Percentiles rank a stretch among this genome's conserved stretches.
Conservation (phyloP, 1,139 yeast genomes). For the Scheffersomyces titani region DNA sequence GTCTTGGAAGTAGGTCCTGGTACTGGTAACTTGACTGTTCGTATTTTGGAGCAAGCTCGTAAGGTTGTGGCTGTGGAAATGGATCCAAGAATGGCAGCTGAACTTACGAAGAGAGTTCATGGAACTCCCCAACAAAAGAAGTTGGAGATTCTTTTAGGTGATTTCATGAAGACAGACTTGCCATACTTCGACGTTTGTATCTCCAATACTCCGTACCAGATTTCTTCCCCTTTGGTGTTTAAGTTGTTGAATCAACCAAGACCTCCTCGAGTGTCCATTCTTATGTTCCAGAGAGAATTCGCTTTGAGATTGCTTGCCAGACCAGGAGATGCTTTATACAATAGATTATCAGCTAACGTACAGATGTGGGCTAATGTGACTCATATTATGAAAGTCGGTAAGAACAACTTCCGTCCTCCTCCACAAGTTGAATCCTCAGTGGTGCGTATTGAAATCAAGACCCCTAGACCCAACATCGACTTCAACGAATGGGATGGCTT, state of each 20-base stretch:
- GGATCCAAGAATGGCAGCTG: slow-evolving; percentile 99
- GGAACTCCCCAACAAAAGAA: slow-evolving; percentile 93
- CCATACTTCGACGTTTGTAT: slow-evolving; percentile 96
- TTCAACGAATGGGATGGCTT: slow-evolving; percentile 98
- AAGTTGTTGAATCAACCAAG: slow-evolving; percentile 85
- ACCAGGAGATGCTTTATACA: slow-evolving; percentile 92
- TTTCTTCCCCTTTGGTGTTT: slow-evolving; percentile 94
- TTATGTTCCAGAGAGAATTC: slow-evolving; percentile 97
- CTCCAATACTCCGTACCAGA: slow-evolving; percentile 96
- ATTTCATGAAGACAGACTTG: slow-evolving; percentile 91
- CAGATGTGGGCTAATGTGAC: slow-evolving; percentile 99
- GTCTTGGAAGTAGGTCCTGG: slow-evolving; percentile 99
- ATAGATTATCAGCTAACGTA: slow-evolving; percentile 92
- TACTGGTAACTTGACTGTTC: slow-evolving; percentile 95
- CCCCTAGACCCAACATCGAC: slow-evolving; percentile 89
- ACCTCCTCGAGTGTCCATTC: slow-evolving; percentile 93
- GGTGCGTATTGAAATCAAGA: slow-evolving; percentile 87
- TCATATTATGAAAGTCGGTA: slow-evolving; percentile 97
- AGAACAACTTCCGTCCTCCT: slow-evolving; percentile 95
- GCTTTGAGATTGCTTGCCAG: slow-evolving; percentile 90
- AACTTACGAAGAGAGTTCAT: slow-evolving; percentile 93
- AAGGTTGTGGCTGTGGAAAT: slow-evolving; percentile 94
- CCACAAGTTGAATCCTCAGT: slow-evolving; percentile 98
- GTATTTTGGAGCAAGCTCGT: slow-evolving; percentile 88
- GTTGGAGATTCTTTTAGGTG: slow-evolving; percentile 89